Percentiles rank a stretch among this genome's conserved stretches.
These are phyloP conservation scores for Amanita fuliginea DNA, from an alignment of 768 basidiomycete genomes.

Conservation along the genomic window DNA sequence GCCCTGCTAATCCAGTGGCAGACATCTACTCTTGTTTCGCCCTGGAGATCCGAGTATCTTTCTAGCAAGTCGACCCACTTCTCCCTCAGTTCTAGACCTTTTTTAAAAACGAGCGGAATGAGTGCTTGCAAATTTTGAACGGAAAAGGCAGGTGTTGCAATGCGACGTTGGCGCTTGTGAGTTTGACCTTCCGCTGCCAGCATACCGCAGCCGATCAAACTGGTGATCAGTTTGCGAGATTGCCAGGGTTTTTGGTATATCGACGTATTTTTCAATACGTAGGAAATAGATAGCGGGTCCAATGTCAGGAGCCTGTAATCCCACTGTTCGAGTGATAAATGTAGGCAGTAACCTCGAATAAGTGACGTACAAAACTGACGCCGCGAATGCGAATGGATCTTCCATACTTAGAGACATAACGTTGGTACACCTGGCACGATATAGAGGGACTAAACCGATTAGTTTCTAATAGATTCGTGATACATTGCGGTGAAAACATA, in stretches of 20 bases:
- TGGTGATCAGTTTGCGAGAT: slow-evolving; percentile 61
- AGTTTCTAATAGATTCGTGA: neutral
- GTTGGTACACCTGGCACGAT: slow-evolving; percentile 44
- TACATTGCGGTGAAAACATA: slow-evolving; percentile 14
- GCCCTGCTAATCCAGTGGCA: slow-evolving; percentile 73
- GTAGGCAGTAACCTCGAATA: neutral
- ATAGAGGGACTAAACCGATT: slow-evolving; percentile 30
- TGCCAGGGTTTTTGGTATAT: slow-evolving; percentile 81
- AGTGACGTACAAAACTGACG: slow-evolving; percentile 46
- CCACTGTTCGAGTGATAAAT: slow-evolving; percentile 33
- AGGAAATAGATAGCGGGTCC: slow-evolving; percentile 64
- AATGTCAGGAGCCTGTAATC: slow-evolving; percentile 72
- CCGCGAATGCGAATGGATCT: slow-evolving; percentile 62
- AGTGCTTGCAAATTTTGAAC: slow-evolving; percentile 65
- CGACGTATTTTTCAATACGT: slow-evolving; percentile 62
- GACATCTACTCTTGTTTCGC: slow-evolving; percentile 44
- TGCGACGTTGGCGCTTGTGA: slow-evolving; percentile 73
- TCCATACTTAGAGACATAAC: slow-evolving; percentile 48
- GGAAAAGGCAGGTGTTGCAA: slow-evolving; percentile 71
- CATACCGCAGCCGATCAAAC: slow-evolving; percentile 77
- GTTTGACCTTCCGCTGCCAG: slow-evolving; percentile 67
- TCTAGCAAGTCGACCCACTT: slow-evolving; percentile 45
- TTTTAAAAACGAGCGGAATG: slow-evolving; percentile 61
- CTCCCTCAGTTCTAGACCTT: slow-evolving; percentile 50
- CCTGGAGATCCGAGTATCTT: slow-evolving; percentile 11